These are phyloP conservation scores for Aureobasidium musti DNA, from an alignment of 2,329 filamentous ascomycete genomes.

Conservation along the genomic window DNA sequence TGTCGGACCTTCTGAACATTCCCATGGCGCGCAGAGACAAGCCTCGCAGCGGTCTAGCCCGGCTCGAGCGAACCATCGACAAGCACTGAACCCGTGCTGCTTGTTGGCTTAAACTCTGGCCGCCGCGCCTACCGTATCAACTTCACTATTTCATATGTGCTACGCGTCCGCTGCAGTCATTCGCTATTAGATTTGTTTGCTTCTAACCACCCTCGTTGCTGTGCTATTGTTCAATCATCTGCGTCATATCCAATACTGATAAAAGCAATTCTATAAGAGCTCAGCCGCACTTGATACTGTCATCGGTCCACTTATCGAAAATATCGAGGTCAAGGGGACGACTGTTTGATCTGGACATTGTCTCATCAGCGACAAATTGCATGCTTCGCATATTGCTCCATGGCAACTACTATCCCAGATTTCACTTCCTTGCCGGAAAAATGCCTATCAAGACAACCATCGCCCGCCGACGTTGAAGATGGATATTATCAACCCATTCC, in stretches of 20 bases:
- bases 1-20: background rate
- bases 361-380: background rate
- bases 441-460: background rate
- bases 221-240: background rate
- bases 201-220: background rate
- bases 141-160: background rate
- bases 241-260: background rate
- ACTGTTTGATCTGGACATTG: background rate
- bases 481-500: conserved; percentile 18
- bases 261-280: background rate
- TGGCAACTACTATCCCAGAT: conserved; percentile 6
- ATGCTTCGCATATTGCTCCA: background rate
- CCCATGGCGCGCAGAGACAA: background rate
- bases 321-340: background rate
- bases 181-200: background rate
- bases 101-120: conserved; percentile 3
- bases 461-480: conserved; percentile 11
- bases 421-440: background rate
- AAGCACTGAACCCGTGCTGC: background rate
- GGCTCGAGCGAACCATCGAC: conserved; percentile 15
- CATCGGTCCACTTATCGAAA: conserved; percentile 7
- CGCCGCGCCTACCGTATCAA: background rate
- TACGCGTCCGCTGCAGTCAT: background rate
- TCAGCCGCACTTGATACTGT: background rate
- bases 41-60: conserved; percentile 12